These are phyloP conservation scores for Paraconiothyrium sp. DNA, from an alignment of 2,329 filamentous ascomycete genomes.

Conservation along the genomic window DNA sequence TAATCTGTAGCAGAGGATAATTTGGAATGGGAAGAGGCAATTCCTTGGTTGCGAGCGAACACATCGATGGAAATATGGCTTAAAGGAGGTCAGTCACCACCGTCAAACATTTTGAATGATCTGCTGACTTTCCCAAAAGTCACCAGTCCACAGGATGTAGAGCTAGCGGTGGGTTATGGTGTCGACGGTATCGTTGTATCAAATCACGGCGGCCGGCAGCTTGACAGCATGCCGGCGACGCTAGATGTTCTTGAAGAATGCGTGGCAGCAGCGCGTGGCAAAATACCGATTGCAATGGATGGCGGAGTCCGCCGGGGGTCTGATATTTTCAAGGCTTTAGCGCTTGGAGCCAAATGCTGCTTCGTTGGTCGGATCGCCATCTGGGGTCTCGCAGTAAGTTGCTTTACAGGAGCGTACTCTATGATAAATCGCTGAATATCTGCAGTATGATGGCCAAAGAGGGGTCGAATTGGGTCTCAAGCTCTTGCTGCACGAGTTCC, in stretches of 20 bases:
- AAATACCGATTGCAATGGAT: conserved; percentile 70
- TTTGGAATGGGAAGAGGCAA: conserved; percentile 59
- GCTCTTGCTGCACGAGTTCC: conserved; percentile 48
- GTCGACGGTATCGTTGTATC: conserved; percentile 38
- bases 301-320: conserved; percentile 65
- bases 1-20: conserved; percentile 24
- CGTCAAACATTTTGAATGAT: too few relatives aligned
- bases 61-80: conserved; percentile 62
- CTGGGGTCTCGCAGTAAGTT: conserved; percentile 59
- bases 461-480: conserved; percentile 56
- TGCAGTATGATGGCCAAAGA: conserved; percentile 48
- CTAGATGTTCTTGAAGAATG: conserved; percentile 59
- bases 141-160: conserved; percentile 52
- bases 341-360: conserved; percentile 61
- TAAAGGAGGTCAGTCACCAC: conserved; percentile 44
- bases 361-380: conserved; percentile 60
- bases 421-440: conserved; percentile 15
- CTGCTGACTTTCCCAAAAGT: conserved; percentile 22
- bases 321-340: conserved; percentile 67
- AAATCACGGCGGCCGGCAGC: conserved; percentile 47
- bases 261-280: conserved; percentile 52
- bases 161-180: conserved; percentile 55
- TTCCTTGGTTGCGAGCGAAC: conserved; percentile 59
- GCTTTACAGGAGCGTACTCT: background rate
- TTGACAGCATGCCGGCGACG: conserved; percentile 64